These are phyloP conservation scores for Acanthamoeba lenticulata DNA, from an alignment of 208 protist genomes.

Conservation along the genomic window DNA sequence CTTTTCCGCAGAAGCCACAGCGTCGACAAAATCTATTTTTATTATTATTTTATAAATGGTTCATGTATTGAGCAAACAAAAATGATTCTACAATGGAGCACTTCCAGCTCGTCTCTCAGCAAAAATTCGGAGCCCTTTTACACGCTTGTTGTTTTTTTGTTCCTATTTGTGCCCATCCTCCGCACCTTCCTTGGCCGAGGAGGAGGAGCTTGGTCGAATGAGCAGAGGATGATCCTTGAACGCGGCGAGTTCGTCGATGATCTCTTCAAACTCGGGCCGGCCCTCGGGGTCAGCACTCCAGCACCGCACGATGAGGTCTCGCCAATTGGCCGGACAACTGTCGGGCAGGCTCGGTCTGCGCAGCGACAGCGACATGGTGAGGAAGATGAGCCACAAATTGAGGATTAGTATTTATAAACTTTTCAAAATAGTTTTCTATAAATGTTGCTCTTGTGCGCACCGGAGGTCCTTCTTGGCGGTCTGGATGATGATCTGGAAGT, in stretches of 20 bases:
- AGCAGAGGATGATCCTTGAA: background rate
- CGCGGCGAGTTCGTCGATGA: background rate
- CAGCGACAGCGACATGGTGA: too few species aligned
- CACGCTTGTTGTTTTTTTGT: too few species aligned
- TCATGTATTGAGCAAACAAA: too few species aligned
- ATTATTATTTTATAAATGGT: too few species aligned
- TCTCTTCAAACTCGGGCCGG: background rate
- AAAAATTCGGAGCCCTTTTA: too few species aligned
- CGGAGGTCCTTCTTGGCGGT: background rate
- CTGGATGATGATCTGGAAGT: constrained; percentile 16
- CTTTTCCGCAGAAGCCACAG: too few species aligned
- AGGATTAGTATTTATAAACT: background rate
- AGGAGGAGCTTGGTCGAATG: too few species aligned
- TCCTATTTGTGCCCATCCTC: too few species aligned
- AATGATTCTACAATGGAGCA: too few species aligned
- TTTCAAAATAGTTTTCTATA: background rate
- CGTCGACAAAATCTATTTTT: too few species aligned
- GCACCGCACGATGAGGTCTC: background rate
- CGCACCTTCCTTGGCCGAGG: too few species aligned
- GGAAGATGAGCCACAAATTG: background rate
- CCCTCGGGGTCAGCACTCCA: background rate
- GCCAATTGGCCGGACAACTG: background rate
- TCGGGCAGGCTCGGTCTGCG: background rate
- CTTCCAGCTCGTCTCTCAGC: too few species aligned
- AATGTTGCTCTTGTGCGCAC: background rate